Conservation (phyloP, 192 early-diverging fungal species). For the Phlyctochytrium arcticum region DNA sequence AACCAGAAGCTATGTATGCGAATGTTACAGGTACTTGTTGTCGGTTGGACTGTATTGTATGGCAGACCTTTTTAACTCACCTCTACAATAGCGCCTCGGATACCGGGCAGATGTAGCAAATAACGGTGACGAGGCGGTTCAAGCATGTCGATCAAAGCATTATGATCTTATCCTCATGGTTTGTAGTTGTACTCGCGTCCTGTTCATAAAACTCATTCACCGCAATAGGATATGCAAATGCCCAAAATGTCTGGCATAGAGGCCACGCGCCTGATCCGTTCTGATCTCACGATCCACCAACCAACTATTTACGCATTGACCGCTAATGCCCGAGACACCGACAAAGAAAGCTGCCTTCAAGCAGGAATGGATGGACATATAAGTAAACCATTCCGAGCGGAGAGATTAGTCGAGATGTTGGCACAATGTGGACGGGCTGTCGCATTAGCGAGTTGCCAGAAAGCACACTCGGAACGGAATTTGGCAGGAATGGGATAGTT, state of each 20-base stretch:
- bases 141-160: not conserved
- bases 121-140: slow-evolving; percentile 16
- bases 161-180: slow-evolving; percentile 21
- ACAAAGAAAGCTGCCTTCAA: slow-evolving; percentile 17
- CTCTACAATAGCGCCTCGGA: not conserved
- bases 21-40: not conserved
- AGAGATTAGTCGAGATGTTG: slow-evolving; percentile 8
- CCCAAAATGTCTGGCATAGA: slow-evolving; percentile 25
- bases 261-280: slow-evolving; percentile 17
- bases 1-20: slow-evolving; percentile 14
- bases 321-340: slow-evolving; percentile 25
- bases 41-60: too few relatives aligned
- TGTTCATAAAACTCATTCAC: not conserved
- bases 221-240: slow-evolving; percentile 14
- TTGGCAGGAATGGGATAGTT: too few relatives aligned
- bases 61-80: too few relatives aligned
- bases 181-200: not conserved
- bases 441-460: too few relatives aligned
- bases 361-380: slow-evolving; percentile 30
- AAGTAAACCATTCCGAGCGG: slow-evolving; percentile 20
- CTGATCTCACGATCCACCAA: not conserved
- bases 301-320: slow-evolving; percentile 25
- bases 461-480: too few relatives aligned
- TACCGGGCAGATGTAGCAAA: not conserved
- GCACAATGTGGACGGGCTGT: slow-evolving; percentile 23